Percentiles rank a stretch among this genome's conserved stretches.
phyloP scores from a whole-genome alignment of 805 yeast genomes.

The Torulaspora microellipsoides region DNA sequence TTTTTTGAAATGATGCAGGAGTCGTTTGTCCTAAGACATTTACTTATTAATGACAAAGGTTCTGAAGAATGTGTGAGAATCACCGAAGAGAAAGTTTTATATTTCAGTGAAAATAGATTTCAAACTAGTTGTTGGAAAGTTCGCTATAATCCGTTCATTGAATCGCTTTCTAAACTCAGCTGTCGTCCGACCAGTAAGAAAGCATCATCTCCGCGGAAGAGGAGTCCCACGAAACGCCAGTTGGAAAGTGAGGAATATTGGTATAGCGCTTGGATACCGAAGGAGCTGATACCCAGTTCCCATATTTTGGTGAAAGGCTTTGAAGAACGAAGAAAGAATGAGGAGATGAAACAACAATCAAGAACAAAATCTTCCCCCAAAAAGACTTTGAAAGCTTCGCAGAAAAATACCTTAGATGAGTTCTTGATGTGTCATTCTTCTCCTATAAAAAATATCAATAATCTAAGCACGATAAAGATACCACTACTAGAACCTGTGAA shows the following conservation, averaged over 20 bases:
- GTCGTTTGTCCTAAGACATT: constrained; percentile 23
- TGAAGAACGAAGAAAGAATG: constrained; percentile 1
- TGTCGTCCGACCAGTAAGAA: neutral
- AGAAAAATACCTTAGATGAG: constrained; percentile 25
- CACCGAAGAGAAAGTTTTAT: constrained; percentile 19
- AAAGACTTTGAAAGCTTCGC: constrained; percentile 11
- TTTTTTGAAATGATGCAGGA: constrained; percentile 26
- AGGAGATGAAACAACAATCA: neutral
- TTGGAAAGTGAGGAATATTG: constrained; percentile 13
- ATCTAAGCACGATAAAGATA: neutral
- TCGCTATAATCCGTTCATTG: constrained; percentile 17
- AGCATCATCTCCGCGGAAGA: neutral
- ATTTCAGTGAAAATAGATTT: constrained; percentile 11
- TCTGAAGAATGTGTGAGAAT: constrained; percentile 12
- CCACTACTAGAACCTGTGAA: constrained; percentile 9
- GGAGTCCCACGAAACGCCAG: constrained; percentile 22
- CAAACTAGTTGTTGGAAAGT: constrained; percentile 21
- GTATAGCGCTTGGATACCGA: constrained; percentile 23
- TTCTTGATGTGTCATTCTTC: constrained; percentile 24
- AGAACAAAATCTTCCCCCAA: constrained; percentile 4
- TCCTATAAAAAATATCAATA: constrained; percentile 12
- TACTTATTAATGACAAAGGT: constrained; percentile 9
- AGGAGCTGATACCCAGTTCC: constrained; percentile 17
- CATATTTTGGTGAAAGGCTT: constrained; percentile 17
- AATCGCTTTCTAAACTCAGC: neutral